Percentiles rank a stretch among this genome's conserved stretches.
Evolutionary conservation across 257 asterid genomes (phyloP).

Genomic region (Paraleonurus japonicus): DNA sequence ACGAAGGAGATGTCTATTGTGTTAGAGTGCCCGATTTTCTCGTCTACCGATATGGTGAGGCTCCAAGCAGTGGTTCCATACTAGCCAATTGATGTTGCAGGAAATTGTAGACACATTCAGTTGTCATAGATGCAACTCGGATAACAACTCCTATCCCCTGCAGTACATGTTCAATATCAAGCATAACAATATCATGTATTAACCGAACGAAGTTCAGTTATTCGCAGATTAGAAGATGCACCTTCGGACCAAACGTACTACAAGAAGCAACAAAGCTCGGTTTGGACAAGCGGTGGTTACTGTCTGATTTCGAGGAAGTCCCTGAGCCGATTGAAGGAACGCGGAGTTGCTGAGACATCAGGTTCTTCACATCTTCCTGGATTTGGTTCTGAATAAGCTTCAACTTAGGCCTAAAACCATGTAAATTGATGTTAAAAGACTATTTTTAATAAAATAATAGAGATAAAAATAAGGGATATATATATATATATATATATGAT

Average conservation of each 20-base stretch:
- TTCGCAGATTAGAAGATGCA: conserved; percentile 25
- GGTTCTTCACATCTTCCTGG: conserved; percentile 77
- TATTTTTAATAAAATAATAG: background rate
- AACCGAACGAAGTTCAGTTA: background rate
- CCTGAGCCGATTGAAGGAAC: conserved; percentile 47
- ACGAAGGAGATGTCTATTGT: no score
- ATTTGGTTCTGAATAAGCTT: conserved; percentile 59
- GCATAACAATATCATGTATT: no score
- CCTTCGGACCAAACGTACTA: conserved; percentile 92
- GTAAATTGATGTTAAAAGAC: background rate
- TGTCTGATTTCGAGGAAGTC: conserved; percentile 14
- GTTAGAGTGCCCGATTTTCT: no score
- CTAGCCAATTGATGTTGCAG: no score
- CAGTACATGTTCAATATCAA: no score
- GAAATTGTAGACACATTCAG: no score
- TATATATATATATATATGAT: background rate
- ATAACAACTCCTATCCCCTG: no score
- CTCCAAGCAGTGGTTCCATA: no score
- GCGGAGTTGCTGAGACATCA: conserved; percentile 73
- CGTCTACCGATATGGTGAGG: no score
- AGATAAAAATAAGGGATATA: background rate
- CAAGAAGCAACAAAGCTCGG: conserved; percentile 79
- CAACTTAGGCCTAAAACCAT: conserved; percentile 73
- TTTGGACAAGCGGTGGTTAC: conserved; percentile 28
- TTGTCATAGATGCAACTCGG: no score